phyloP scores from a whole-genome alignment of 73 alveolate species.

The Durusdinium trenchii region DNA sequence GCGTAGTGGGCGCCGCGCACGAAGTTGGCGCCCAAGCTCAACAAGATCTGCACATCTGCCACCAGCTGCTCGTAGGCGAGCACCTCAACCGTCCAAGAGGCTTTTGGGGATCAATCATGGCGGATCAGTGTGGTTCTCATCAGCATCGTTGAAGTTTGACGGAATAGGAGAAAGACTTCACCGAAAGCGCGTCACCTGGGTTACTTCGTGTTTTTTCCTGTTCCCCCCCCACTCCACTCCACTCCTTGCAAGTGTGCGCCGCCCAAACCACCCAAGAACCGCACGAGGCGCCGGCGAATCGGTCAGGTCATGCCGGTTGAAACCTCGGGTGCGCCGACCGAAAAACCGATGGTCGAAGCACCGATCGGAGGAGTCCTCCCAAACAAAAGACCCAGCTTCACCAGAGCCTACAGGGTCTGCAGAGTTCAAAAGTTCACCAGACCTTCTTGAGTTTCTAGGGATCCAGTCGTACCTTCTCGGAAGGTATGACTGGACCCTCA shows the following conservation, averaged over 20 bases:
- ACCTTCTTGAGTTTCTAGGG: no score
- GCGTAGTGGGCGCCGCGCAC: conserved; percentile 93
- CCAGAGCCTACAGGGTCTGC: no score
- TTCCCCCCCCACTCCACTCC: neutral
- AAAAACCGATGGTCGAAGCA: no score
- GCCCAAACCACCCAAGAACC: neutral
- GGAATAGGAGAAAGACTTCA: neutral
- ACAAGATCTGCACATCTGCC: conserved; percentile 15
- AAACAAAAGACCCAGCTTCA: no score
- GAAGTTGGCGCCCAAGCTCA: conserved; percentile 75
- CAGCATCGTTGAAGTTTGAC: no score
- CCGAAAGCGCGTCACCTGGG: neutral
- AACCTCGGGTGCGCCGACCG: no score
- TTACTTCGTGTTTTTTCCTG: neutral
- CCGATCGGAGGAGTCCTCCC: no score
- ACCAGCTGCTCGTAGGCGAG: conserved; percentile 45
- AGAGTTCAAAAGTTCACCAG: no score
- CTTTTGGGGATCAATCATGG: neutral
- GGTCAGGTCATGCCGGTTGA: conserved; percentile 95
- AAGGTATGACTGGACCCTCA: no score
- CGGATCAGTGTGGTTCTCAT: no score
- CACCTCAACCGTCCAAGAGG: conserved; percentile 40
- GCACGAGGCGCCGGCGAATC: conserved; percentile 59
- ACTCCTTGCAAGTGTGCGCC: neutral
- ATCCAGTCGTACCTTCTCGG: no score